Evolutionary conservation across 306 rosid species (phyloP).

Genomic region (Cicer chorassanicum): DNA sequence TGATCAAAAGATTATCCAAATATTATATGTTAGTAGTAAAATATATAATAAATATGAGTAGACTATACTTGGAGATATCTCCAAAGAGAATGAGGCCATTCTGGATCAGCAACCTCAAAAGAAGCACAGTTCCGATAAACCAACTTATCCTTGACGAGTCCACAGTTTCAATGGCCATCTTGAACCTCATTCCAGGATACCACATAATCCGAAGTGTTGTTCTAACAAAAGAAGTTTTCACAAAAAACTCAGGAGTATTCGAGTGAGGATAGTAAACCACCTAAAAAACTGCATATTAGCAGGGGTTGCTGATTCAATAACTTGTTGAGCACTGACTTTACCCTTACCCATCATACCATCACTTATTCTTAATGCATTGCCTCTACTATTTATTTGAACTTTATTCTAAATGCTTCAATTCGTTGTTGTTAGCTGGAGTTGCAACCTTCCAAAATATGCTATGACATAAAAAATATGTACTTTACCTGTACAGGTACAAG

Average conservation of each 20-base stretch:
- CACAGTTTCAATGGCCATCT: conserved; percentile 88
- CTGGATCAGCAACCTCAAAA: conserved; percentile 70
- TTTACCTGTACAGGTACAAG: too few relatives aligned
- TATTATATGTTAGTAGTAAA: too few relatives aligned
- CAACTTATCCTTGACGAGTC: conserved; percentile 71
- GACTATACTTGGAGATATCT: conserved; percentile 75
- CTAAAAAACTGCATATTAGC: conserved; percentile 65
- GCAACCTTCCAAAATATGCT: background rate
- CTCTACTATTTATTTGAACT: conserved; percentile 49
- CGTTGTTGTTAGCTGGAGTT: background rate
- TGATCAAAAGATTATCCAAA: conserved; percentile 26
- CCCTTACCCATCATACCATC: conserved; percentile 56
- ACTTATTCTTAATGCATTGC: conserved; percentile 48
- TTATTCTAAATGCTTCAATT: conserved; percentile 8
- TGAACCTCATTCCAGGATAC: conserved; percentile 85
- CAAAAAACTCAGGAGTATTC: conserved; percentile 84
- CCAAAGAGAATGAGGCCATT: conserved; percentile 90
- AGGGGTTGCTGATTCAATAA: conserved; percentile 69
- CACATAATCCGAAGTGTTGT: conserved; percentile 69
- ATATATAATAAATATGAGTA: too few relatives aligned
- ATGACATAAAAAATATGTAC: too few relatives aligned
- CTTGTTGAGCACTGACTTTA: conserved; percentile 71
- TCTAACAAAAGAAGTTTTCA: conserved; percentile 64
- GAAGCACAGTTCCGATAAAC: conserved; percentile 86
- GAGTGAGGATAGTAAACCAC: conserved; percentile 80